These are phyloP conservation scores for Hyphodiscus sp. DNA, from an alignment of 2,329 filamentous ascomycete genomes.

Conservation along the genomic window DNA sequence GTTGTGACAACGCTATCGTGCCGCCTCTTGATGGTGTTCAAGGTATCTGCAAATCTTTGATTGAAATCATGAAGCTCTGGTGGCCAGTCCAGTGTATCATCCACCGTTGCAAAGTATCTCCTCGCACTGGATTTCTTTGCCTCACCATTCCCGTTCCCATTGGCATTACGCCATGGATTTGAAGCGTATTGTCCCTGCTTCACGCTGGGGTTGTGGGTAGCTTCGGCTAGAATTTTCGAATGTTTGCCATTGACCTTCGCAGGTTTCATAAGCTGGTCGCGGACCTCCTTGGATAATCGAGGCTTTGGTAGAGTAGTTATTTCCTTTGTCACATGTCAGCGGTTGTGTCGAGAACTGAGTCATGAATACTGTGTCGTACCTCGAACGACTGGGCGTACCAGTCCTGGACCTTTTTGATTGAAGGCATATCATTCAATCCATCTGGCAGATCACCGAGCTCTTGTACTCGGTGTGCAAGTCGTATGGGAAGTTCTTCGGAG, in stretches of 20 bases:
- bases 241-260: slow-evolving; percentile 46
- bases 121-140: slow-evolving; percentile 50
- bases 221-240: slow-evolving; percentile 67
- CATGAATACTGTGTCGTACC: slow-evolving; percentile 45
- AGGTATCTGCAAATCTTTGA: slow-evolving; percentile 76
- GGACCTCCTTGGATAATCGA: slow-evolving; percentile 66
- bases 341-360: background rate
- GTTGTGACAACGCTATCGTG: slow-evolving; percentile 98
- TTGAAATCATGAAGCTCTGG: slow-evolving; percentile 94
- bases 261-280: slow-evolving; percentile 70
- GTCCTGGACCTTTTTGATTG: slow-evolving; percentile 87
- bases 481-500: slow-evolving; percentile 95
- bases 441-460: slow-evolving; percentile 89
- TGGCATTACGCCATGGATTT: slow-evolving; percentile 40
- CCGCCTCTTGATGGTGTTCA: slow-evolving; percentile 90
- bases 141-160: slow-evolving; percentile 41
- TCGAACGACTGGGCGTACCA: slow-evolving; percentile 99
- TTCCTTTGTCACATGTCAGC: slow-evolving; percentile 54
- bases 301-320: slow-evolving; percentile 83
- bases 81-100: slow-evolving; percentile 85
- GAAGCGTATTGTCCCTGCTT: slow-evolving; percentile 73
- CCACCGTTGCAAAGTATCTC: slow-evolving; percentile 87
- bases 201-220: slow-evolving; percentile 86
- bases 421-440: slow-evolving; percentile 96
- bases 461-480: slow-evolving; percentile 90